A percentile compares a stretch with the other conserved stretches of the same genome.
Evolutionary conservation across 305 asterid genomes (phyloP).

Genomic region (Fraxinus platypoda): DNA sequence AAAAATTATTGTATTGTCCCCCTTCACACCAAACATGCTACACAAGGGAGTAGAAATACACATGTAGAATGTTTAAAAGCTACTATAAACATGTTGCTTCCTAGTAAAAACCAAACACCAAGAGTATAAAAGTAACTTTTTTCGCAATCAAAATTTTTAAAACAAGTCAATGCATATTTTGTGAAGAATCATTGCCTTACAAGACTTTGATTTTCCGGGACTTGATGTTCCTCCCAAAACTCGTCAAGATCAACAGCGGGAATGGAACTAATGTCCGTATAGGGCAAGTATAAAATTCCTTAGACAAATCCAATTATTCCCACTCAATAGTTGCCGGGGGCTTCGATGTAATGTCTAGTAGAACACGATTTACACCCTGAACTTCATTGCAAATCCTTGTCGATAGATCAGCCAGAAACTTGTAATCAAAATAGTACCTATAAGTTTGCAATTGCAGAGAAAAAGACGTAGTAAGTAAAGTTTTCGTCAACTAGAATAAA

Average conservation of each 20-base stretch:
- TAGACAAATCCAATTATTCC: slow-evolving; percentile 45
- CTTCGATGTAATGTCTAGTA: slow-evolving; percentile 88
- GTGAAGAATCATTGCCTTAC: not conserved
- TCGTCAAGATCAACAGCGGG: not conserved
- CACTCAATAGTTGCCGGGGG: slow-evolving; percentile 99
- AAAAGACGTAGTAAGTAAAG: not conserved
- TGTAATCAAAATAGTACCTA: slow-evolving; percentile 88
- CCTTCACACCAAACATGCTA: not conserved
- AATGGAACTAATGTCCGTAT: not conserved
- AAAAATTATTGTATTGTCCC: not conserved
- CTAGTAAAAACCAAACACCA: not conserved
- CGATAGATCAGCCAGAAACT: slow-evolving; percentile 78
- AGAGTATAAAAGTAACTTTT: not conserved
- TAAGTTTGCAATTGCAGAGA: slow-evolving; percentile 20
- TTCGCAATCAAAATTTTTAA: not conserved
- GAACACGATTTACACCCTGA: slow-evolving; percentile 86
- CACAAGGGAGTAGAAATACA: not conserved
- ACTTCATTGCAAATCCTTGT: slow-evolving; percentile 89
- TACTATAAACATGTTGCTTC: not conserved
- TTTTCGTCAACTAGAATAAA: not conserved
- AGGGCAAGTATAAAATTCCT: not conserved
- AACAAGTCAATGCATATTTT: not conserved
- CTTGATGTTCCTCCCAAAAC: not conserved
- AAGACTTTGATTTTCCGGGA: not conserved
- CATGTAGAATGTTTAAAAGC: not conserved